These are phyloP conservation scores for Carallia brachiata DNA, from an alignment of 345 rosid species.

Conservation along the genomic window DNA sequence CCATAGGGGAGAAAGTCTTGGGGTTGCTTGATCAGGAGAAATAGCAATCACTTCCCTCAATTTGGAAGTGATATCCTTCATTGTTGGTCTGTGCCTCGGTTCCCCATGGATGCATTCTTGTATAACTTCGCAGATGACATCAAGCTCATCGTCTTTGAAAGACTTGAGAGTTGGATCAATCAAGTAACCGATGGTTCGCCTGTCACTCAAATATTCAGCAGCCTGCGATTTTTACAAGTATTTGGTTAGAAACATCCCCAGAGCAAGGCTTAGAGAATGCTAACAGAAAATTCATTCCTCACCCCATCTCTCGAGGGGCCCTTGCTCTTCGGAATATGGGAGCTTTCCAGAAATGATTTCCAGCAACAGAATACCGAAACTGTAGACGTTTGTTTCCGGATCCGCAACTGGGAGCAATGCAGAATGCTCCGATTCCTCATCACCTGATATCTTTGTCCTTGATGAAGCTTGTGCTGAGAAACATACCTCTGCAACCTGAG, in stretches of 20 bases:
- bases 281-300: conserved; percentile 12
- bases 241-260: background rate
- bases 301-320: conserved; percentile 79
- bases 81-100: conserved; percentile 58
- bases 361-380: conserved; percentile 73
- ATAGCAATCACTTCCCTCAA: conserved; percentile 59
- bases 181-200: conserved; percentile 42
- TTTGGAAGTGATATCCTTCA: conserved; percentile 56
- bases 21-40: conserved; percentile 84
- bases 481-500: conserved; percentile 58
- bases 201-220: conserved; percentile 51
- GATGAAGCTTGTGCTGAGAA: conserved; percentile 30
- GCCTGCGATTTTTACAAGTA: conserved; percentile 46
- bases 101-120: conserved; percentile 56
- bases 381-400: conserved; percentile 58
- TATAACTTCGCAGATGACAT: conserved; percentile 57
- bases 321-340: conserved; percentile 60
- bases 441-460: conserved; percentile 33
- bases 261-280: background rate
- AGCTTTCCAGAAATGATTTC: conserved; percentile 89
- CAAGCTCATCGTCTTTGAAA: conserved; percentile 66
- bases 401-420: conserved; percentile 45
- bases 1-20: conserved; percentile 95
- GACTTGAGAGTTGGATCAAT: conserved; percentile 66
- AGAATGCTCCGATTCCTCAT: conserved; percentile 40